phyloP scores from a whole-genome alignment of 2,329 filamentous ascomycete genomes.

The Macrophomina phaseolina region DNA sequence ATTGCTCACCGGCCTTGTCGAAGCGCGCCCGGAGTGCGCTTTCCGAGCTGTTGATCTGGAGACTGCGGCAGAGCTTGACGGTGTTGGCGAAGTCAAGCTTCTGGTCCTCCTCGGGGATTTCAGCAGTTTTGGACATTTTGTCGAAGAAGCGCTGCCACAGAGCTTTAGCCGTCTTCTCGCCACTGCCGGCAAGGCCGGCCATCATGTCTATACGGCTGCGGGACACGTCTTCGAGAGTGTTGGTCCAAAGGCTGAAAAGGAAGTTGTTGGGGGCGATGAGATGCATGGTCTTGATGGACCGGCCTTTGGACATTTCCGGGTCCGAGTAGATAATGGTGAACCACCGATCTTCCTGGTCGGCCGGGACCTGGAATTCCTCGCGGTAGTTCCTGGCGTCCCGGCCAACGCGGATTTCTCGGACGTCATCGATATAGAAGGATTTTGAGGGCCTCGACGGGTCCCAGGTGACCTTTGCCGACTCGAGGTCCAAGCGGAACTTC shows the following conservation, averaged over 20 bases:
- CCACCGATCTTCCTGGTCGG: constrained; percentile 73
- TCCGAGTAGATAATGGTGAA: constrained; percentile 90
- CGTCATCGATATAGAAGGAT: constrained; percentile 91
- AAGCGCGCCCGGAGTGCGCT: constrained; percentile 77
- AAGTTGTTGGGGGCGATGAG: constrained; percentile 78
- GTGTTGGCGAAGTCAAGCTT: constrained; percentile 79
- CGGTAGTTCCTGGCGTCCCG: constrained; percentile 87
- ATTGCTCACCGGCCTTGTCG: constrained; percentile 69
- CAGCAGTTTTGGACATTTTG: constrained; percentile 62
- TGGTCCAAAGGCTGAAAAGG: constrained; percentile 79
- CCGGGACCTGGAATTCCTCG: constrained; percentile 76
- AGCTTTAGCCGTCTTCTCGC: constrained; percentile 77
- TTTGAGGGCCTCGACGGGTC: constrained; percentile 79
- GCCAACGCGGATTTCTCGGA: constrained; percentile 85
- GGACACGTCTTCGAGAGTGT: constrained; percentile 81
- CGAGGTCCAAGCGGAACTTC: constrained; percentile 78
- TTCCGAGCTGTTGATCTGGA: constrained; percentile 89
- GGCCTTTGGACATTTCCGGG: constrained; percentile 75
- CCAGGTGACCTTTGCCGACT: constrained; percentile 88
- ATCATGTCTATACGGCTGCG: constrained; percentile 88
- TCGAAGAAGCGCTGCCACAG: constrained; percentile 89
- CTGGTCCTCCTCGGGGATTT: constrained; percentile 64
- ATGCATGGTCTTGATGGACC: constrained; percentile 78
- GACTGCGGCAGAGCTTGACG: constrained; percentile 81
- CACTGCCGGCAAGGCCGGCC: constrained; percentile 78